These are phyloP conservation scores for Neolentinus lepideus DNA, from an alignment of 1,284 basidiomycete genomes.

Conservation along the genomic window DNA sequence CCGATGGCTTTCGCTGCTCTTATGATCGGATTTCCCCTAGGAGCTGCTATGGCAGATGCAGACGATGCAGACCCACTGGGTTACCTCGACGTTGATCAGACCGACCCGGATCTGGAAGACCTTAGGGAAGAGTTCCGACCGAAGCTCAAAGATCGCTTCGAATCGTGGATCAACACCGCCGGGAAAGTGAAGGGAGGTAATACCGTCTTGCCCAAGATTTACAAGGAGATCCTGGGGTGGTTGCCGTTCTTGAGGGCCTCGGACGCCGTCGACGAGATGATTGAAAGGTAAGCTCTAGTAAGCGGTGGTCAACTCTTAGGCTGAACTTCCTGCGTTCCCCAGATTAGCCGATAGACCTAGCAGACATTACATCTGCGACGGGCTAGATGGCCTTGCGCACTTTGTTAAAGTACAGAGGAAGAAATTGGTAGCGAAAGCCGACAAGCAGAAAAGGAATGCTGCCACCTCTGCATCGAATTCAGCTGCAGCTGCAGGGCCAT, in stretches of 20 bases:
- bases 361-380: constrained; percentile 44
- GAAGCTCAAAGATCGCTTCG: constrained; percentile 43
- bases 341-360: constrained; percentile 47
- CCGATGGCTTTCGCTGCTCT: constrained; percentile 60
- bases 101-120: constrained; percentile 51
- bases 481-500: background rate
- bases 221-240: constrained; percentile 31
- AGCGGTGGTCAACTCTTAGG: background rate
- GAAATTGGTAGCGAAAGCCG: constrained; percentile 16
- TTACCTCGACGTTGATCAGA: constrained; percentile 43
- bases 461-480: background rate
- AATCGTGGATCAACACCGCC: constrained; percentile 42
- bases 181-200: constrained; percentile 27
- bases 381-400: constrained; percentile 34
- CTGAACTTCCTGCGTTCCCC: background rate
- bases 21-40: constrained; percentile 55
- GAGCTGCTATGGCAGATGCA: constrained; percentile 29
- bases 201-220: constrained; percentile 29
- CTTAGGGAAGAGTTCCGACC: constrained; percentile 53
- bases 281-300: constrained; percentile 27
- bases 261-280: constrained; percentile 52
- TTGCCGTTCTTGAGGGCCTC: constrained; percentile 48
- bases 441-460: constrained; percentile 12
- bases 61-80: constrained; percentile 34
- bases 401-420: constrained; percentile 47